Conservation (phyloP, 75 land plant genomes). For the Picea glauca region DNA sequence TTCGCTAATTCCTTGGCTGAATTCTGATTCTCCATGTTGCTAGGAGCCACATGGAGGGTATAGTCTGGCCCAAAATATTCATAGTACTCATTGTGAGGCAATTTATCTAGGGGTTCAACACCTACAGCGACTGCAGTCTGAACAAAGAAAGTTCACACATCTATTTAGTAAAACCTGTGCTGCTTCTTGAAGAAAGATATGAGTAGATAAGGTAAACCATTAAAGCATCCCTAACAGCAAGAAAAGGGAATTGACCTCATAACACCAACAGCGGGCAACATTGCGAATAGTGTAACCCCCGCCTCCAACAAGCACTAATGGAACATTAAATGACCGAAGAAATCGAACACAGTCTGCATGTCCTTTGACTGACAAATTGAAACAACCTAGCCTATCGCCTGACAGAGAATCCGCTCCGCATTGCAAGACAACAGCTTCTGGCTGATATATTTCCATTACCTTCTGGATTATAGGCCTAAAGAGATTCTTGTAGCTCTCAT, state of each 20-base stretch:
- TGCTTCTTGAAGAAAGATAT: neutral
- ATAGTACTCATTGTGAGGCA: slow-evolving; percentile 66
- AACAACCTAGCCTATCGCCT: slow-evolving; percentile 60
- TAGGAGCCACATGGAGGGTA: slow-evolving; percentile 57
- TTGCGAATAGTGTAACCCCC: slow-evolving; percentile 75
- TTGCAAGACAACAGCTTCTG: slow-evolving; percentile 60
- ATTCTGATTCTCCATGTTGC: slow-evolving; percentile 58
- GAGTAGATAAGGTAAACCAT: neutral
- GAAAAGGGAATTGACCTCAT: slow-evolving; percentile 22
- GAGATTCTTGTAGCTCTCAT: slow-evolving; percentile 39
- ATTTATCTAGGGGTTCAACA: slow-evolving; percentile 59
- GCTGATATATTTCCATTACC: slow-evolving; percentile 59
- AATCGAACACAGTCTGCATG: slow-evolving; percentile 60
- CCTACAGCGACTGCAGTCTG: slow-evolving; percentile 77
- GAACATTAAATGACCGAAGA: slow-evolving; percentile 62
- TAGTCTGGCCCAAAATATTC: slow-evolving; percentile 77
- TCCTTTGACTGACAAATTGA: slow-evolving; percentile 58
- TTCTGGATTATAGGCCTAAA: slow-evolving; percentile 46
- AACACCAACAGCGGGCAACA: slow-evolving; percentile 74
- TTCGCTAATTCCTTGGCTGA: slow-evolving; percentile 40
- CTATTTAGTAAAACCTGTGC: neutral
- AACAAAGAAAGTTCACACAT: slow-evolving; percentile 11
- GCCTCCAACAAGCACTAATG: slow-evolving; percentile 64
- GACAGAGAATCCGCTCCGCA: slow-evolving; percentile 64
- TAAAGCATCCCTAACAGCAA: neutral